These are phyloP conservation scores for Naganishia kalamii DNA, from an alignment of 768 basidiomycete genomes.

Conservation along the genomic window DNA sequence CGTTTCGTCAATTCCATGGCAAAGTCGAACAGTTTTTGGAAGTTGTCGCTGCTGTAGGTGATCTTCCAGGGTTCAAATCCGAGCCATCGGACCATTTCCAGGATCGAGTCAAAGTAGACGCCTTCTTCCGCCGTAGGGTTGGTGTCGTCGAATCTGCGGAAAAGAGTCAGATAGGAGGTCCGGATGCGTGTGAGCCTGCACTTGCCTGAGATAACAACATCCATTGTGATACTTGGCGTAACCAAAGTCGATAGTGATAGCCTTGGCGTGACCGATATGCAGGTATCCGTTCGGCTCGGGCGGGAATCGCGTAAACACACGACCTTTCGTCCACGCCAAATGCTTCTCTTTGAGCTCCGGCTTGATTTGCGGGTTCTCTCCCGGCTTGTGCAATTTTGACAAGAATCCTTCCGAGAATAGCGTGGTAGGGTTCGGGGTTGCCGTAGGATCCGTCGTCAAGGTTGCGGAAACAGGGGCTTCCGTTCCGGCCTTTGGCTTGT, in stretches of 20 bases:
- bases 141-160: conserved; percentile 74
- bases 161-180: background rate
- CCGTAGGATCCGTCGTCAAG: conserved; percentile 40
- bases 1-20: conserved; percentile 81
- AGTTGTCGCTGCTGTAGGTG: conserved; percentile 98
- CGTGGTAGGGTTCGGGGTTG: conserved; percentile 49
- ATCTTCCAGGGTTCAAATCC: conserved; percentile 98
- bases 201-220: conserved; percentile 71
- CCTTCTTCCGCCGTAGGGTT: conserved; percentile 98
- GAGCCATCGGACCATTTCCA: conserved; percentile 92
- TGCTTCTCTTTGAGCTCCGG: conserved; percentile 73
- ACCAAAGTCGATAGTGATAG: conserved; percentile 97
- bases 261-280: conserved; percentile 82
- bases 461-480: conserved; percentile 15
- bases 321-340: conserved; percentile 67
- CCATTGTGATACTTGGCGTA: conserved; percentile 92
- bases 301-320: conserved; percentile 92
- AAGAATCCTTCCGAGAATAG: conserved; percentile 95
- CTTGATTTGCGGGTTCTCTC: conserved; percentile 81
- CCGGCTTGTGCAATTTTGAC: conserved; percentile 82
- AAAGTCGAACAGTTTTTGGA: conserved; percentile 73
- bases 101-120: conserved; percentile 88
- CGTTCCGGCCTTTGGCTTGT: conserved; percentile 13
- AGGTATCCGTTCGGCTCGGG: conserved; percentile 97
- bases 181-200: background rate